Evolutionary conservation across 2,329 filamentous ascomycete species (phyloP).

Genomic region (Sclerotinia borealis): DNA sequence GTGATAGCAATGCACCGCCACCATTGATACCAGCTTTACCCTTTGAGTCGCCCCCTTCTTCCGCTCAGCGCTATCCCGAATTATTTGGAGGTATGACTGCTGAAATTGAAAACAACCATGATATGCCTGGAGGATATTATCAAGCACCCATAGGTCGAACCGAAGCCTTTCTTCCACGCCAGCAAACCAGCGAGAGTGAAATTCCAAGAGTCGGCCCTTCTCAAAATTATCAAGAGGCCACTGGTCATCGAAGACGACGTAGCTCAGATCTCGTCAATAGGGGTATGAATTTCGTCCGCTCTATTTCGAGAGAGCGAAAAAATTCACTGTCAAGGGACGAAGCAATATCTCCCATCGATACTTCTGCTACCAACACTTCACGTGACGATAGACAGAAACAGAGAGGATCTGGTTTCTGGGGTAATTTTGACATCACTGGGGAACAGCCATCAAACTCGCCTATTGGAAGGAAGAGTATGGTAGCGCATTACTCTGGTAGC

Average conservation of each 20-base stretch:
- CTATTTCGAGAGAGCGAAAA: conserved; percentile 25
- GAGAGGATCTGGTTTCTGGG: conserved; percentile 36
- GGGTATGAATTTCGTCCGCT: conserved; percentile 38
- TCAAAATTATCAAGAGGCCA: not conserved
- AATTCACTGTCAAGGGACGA: conserved; percentile 17
- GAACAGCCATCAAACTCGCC: not conserved
- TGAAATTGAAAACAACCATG: conserved; percentile 21
- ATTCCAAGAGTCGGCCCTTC: conserved; percentile 34
- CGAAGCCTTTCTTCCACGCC: conserved; percentile 36
- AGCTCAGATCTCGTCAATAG: conserved; percentile 47
- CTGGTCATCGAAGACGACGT: conserved; percentile 17
- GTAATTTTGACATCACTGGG: not conserved
- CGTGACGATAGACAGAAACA: conserved; percentile 33
- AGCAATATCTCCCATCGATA: not conserved
- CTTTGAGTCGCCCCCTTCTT: conserved; percentile 44
- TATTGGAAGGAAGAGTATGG: conserved; percentile 28
- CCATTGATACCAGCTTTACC: conserved; percentile 10
- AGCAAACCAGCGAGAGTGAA: conserved; percentile 37
- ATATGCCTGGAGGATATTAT: conserved; percentile 27
- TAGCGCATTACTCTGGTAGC: conserved; percentile 28
- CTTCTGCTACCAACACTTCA: not conserved
- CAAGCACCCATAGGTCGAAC: conserved; percentile 27
- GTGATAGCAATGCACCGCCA: conserved; percentile 1
- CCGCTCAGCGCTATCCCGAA: conserved; percentile 45
- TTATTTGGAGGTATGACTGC: conserved; percentile 36